Percentiles rank a stretch among this genome's conserved stretches.
Conservation (phyloP, 169 alveolate species). For the Theileria parva region DNA sequence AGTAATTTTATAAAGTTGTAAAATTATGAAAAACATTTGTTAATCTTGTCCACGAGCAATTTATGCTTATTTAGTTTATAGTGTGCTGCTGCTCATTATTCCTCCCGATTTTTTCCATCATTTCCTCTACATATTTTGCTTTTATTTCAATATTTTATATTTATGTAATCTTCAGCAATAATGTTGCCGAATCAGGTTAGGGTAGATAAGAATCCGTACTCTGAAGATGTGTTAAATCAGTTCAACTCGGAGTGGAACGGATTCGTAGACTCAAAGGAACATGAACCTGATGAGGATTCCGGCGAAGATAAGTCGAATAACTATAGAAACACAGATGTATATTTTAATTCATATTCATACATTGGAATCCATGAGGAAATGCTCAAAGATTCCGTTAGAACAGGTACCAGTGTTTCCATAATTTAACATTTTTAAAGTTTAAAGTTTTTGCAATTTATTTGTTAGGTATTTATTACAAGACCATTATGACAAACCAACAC, state of each 20-base stretch:
- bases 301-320: constrained; percentile 5
- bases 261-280: constrained; percentile 33
- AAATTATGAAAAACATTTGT: neutral
- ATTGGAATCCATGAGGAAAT: constrained; percentile 97
- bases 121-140: neutral
- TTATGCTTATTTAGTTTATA: neutral
- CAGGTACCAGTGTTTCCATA: constrained; percentile 66
- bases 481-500: constrained; percentile 90
- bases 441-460: neutral
- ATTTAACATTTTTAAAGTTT: no score
- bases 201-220: constrained; percentile 11
- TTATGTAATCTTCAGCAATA: neutral
- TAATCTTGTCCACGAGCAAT: neutral
- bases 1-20: neutral
- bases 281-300: constrained; percentile 18
- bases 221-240: constrained; percentile 2
- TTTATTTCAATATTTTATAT: no score
- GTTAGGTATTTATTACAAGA: constrained; percentile 75
- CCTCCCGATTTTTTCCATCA: neutral
- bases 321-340: constrained; percentile 79
- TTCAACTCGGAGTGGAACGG: constrained; percentile 18
- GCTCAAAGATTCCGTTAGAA: constrained; percentile 94
- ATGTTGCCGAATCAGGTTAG: constrained; percentile 5
- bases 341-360: constrained; percentile 95
- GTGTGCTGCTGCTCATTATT: neutral